These are phyloP conservation scores for Pythium insidiosum DNA, from an alignment of 352 stramenopile genomes.

Conservation along the genomic window DNA sequence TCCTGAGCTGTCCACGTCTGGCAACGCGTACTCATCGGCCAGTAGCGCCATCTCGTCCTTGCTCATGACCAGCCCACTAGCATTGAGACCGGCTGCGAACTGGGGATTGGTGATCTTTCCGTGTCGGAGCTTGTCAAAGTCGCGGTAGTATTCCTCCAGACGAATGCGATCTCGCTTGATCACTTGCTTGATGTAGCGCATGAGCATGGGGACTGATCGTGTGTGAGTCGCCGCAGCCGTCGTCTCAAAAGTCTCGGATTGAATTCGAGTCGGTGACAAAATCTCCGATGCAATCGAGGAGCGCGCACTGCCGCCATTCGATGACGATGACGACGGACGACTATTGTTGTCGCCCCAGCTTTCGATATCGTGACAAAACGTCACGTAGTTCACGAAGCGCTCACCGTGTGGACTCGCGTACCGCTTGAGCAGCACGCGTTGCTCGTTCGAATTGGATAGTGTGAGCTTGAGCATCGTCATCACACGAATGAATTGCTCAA, in stretches of 20 bases:
- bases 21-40: constrained; percentile 41
- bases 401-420: constrained; percentile 69
- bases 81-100: constrained; percentile 52
- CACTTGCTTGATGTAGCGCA: constrained; percentile 75
- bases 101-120: constrained; percentile 64
- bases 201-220: constrained; percentile 55
- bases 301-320: constrained; percentile 17
- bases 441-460: constrained; percentile 36
- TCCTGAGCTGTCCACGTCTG: constrained; percentile 52
- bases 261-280: constrained; percentile 36
- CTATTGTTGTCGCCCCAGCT: constrained; percentile 35
- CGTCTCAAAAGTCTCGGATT: constrained; percentile 28
- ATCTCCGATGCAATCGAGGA: constrained; percentile 49
- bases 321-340: constrained; percentile 21
- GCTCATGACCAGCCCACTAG: constrained; percentile 42
- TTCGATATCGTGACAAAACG: constrained; percentile 76
- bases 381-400: constrained; percentile 79
- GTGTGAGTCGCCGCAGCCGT: constrained; percentile 18
- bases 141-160: constrained; percentile 76
- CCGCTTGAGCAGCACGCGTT: constrained; percentile 46
- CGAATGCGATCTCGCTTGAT: constrained; percentile 77
- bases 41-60: constrained; percentile 50
- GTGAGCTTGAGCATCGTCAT: constrained; percentile 75
- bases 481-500: constrained; percentile 78
- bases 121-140: constrained; percentile 79